phyloP scores from a whole-genome alignment of 495 filamentous ascomycete genomes.

The Pseudomonodictys pantanalensis region DNA sequence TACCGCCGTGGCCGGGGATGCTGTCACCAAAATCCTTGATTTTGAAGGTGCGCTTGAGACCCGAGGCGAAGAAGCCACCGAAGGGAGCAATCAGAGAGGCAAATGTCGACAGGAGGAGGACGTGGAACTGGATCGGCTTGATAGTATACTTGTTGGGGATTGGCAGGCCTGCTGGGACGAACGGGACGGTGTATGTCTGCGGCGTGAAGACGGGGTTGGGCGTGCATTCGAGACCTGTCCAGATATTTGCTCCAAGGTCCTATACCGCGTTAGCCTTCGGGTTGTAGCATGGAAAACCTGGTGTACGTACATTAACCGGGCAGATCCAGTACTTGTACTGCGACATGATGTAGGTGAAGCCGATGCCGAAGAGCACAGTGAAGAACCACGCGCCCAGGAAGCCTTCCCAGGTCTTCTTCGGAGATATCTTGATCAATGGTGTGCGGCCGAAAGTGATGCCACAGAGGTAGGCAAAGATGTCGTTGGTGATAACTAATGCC shows the following conservation, averaged over 20 bases:
- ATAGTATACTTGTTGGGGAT: constrained; percentile 62
- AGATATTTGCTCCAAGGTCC: constrained; percentile 90
- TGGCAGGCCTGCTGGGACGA: constrained; percentile 51
- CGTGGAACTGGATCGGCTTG: constrained; percentile 92
- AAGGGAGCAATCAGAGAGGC: constrained; percentile 97
- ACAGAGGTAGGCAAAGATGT: constrained; percentile 97
- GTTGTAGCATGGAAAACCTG: constrained; percentile 21
- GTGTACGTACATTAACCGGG: constrained; percentile 76
- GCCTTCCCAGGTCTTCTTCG: constrained; percentile 99
- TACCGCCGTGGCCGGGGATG: constrained; percentile 96
- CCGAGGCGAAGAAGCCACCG: constrained; percentile 97
- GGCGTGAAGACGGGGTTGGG: constrained; percentile 75
- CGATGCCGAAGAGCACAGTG: constrained; percentile 79
- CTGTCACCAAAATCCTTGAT: constrained; percentile 99
- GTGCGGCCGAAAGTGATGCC: constrained; percentile 96
- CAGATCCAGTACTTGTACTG: constrained; percentile 97
- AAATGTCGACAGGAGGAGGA: constrained; percentile 85
- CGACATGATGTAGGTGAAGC: constrained; percentile 84
- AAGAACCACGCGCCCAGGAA: constrained; percentile 97
- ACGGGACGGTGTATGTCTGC: background rate
- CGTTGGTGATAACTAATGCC: constrained; percentile 93
- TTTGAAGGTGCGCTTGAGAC: constrained; percentile 97
- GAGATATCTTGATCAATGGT: constrained; percentile 94
- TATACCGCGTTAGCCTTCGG: constrained; percentile 32
- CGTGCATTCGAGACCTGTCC: constrained; percentile 83